Conservation (phyloP, 768 basidiomycete genomes). For the Lactifluus pinguis region DNA sequence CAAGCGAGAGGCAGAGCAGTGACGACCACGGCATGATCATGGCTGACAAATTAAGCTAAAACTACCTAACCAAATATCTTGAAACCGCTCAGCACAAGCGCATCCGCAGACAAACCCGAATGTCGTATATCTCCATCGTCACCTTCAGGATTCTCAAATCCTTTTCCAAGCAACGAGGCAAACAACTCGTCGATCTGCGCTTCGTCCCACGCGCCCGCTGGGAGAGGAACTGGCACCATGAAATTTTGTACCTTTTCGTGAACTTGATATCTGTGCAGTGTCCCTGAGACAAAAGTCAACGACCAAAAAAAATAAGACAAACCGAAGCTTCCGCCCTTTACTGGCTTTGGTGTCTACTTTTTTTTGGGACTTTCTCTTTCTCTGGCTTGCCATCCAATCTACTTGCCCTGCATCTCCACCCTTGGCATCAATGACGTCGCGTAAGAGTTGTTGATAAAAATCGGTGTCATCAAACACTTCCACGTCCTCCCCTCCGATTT, state of each 20-base stretch:
- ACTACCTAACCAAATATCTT: background rate
- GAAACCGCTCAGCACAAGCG: background rate
- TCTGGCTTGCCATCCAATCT: slow-evolving; percentile 59
- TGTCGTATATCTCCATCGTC: background rate
- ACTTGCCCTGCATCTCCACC: slow-evolving; percentile 33
- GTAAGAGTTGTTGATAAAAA: slow-evolving; percentile 86
- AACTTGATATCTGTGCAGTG: slow-evolving; percentile 61
- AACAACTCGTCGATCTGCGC: slow-evolving; percentile 96
- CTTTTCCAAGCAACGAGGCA: slow-evolving; percentile 73
- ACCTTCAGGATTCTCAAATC: slow-evolving; percentile 21
- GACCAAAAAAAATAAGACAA: slow-evolving; percentile 20
- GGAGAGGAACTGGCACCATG: slow-evolving; percentile 75
- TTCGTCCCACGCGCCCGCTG: slow-evolving; percentile 76
- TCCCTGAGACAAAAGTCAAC: background rate
- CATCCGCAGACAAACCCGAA: background rate
- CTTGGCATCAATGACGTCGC: slow-evolving; percentile 80
- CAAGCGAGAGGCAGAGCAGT: background rate
- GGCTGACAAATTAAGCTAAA: slow-evolving; percentile 8
- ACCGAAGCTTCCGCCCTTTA: slow-evolving; percentile 91
- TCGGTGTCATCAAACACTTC: slow-evolving; percentile 83
- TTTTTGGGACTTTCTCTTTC: slow-evolving; percentile 58
- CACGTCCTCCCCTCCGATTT: slow-evolving; percentile 27
- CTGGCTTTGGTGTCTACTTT: slow-evolving; percentile 89
- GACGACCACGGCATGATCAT: background rate
- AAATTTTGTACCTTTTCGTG: slow-evolving; percentile 97